These are phyloP conservation scores for Phytomonas sp. DNA, from an alignment of 208 protist species.

Conservation along the genomic window DNA sequence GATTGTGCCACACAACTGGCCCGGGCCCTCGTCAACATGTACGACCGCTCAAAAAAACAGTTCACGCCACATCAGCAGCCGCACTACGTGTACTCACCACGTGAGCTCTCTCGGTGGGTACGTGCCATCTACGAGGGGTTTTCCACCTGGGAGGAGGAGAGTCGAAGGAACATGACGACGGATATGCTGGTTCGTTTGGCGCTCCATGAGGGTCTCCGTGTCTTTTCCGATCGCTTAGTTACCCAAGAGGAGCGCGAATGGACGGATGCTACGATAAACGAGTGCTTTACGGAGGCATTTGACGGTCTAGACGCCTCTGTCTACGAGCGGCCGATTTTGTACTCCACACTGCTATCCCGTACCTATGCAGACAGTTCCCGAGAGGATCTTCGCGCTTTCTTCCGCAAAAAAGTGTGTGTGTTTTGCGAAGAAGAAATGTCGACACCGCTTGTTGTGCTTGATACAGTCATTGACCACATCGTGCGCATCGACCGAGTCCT, in stretches of 20 bases:
- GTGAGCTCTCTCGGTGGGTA: conserved; percentile 97
- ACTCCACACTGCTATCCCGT: conserved; percentile 91
- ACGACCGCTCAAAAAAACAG: conserved; percentile 85
- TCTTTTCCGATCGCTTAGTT: conserved; percentile 95
- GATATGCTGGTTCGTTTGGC: conserved; percentile 90
- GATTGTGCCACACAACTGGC: conserved; percentile 35
- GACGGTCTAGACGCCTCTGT: conserved; percentile 27
- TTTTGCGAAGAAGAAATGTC: conserved; percentile 99
- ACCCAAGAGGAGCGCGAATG: conserved; percentile 90
- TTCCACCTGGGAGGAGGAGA: conserved; percentile 51
- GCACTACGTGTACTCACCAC: conserved; percentile 99
- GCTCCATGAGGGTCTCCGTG: conserved; percentile 96
- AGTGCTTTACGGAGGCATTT: conserved; percentile 80
- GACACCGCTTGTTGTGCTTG: conserved; percentile 96
- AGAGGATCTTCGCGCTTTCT: conserved; percentile 83
- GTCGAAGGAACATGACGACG: conserved; percentile 15
- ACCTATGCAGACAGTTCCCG: conserved; percentile 87
- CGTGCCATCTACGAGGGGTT: conserved; percentile 96
- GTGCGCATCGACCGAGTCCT: conserved; percentile 98
- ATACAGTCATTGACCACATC: conserved; percentile 98
- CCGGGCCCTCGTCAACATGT: conserved; percentile 95
- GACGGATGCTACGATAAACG: conserved; percentile 86
- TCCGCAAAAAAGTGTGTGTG: conserved; percentile 85
- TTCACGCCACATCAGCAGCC: conserved; percentile 94
- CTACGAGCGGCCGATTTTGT: conserved; percentile 93